Evolutionary conservation across 257 asterid species (phyloP).

Genomic region (Salvia splendens): DNA sequence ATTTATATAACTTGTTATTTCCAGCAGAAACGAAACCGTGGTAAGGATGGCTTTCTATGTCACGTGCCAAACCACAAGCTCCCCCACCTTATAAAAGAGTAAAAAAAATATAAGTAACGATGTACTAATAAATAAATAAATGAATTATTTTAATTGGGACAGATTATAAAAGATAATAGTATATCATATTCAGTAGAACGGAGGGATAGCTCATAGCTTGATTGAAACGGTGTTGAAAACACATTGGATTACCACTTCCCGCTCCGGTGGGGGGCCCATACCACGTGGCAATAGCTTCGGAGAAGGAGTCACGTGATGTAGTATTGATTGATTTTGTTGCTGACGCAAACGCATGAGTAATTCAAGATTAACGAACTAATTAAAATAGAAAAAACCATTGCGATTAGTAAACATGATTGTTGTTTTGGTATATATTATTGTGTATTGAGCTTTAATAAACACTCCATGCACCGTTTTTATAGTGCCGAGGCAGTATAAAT

Average conservation of each 20-base stretch:
- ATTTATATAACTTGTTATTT: conserved; percentile 31
- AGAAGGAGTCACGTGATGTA: background rate
- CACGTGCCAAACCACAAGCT: conserved; percentile 45
- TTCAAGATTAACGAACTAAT: background rate
- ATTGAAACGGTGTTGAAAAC: too few relatives aligned
- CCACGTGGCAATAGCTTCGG: background rate
- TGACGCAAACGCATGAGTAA: conserved; percentile 6
- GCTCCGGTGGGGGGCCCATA: conserved; percentile 3
- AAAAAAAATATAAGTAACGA: background rate
- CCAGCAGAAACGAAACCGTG: conserved; percentile 43
- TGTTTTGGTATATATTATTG: background rate
- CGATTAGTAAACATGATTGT: background rate
- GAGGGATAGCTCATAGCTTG: too few relatives aligned
- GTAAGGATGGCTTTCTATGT: conserved; percentile 34
- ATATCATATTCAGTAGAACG: too few relatives aligned
- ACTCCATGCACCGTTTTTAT: too few relatives aligned
- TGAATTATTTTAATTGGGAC: too few relatives aligned
- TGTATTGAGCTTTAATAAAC: too few relatives aligned
- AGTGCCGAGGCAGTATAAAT: too few relatives aligned
- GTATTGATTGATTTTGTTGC: background rate
- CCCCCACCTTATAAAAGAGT: conserved; percentile 3
- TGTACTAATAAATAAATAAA: too few relatives aligned
- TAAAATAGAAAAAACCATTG: background rate
- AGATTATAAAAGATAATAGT: background rate
- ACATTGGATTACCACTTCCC: background rate